These are phyloP conservation scores for Xylaria hypoxylon DNA, from an alignment of 2,329 filamentous ascomycete species.

Conservation along the genomic window DNA sequence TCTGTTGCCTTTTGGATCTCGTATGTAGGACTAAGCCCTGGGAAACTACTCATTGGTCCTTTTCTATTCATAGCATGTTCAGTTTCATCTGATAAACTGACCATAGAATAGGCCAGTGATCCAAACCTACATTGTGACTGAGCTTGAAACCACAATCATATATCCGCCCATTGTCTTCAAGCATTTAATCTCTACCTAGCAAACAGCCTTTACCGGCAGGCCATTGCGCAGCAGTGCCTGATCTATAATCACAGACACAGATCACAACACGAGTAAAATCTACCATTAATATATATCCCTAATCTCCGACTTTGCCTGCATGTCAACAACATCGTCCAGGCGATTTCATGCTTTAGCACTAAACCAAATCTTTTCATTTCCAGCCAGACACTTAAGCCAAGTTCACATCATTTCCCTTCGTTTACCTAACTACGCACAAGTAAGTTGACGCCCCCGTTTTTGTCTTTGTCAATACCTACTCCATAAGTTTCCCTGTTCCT, in stretches of 20 bases:
- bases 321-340: constrained; percentile 19
- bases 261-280: constrained; percentile 7
- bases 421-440: constrained; percentile 5
- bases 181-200: constrained; percentile 21
- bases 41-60: constrained; percentile 1
- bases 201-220: constrained; percentile 27
- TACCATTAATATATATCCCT: constrained; percentile 21
- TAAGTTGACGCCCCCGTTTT: constrained; percentile 17
- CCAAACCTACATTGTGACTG: constrained; percentile 11
- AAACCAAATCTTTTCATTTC: constrained; percentile 20
- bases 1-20: neutral
- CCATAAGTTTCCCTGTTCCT: neutral
- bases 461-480: constrained; percentile 3
- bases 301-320: constrained; percentile 7
- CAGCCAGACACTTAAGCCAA: neutral
- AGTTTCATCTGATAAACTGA: constrained; percentile 13
- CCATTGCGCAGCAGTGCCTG: constrained; percentile 6
- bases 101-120: constrained; percentile 11
- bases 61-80: neutral
- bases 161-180: constrained; percentile 23
- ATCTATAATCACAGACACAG: constrained; percentile 15
- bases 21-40: constrained; percentile 1
- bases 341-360: constrained; percentile 20
- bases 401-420: constrained; percentile 11
- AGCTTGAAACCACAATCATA: constrained; percentile 17